phyloP scores from a whole-genome alignment of 2,329 filamentous ascomycete genomes.

The Furcasterigmium sp. region DNA sequence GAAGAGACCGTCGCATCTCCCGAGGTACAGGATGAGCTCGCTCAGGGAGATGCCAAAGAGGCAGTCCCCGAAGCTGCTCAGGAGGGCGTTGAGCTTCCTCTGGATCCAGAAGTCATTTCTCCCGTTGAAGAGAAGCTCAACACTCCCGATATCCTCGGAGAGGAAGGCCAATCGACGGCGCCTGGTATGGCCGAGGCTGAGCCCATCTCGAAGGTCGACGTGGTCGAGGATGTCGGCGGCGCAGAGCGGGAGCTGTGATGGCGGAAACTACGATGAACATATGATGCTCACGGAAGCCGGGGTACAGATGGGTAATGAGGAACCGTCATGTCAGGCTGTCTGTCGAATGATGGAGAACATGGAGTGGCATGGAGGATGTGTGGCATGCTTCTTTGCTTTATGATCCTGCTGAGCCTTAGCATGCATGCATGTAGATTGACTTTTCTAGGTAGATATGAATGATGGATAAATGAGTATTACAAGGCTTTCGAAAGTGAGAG shows the following conservation, averaged over 20 bases:
- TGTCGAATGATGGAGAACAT: neutral
- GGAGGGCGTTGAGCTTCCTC: neutral
- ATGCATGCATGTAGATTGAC: neutral
- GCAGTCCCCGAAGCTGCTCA: too few relatives aligned
- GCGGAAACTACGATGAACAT: neutral
- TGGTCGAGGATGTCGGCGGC: too few relatives aligned
- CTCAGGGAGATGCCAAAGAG: too few relatives aligned
- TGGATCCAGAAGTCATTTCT: neutral
- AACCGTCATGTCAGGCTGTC: neutral
- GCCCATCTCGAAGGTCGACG: too few relatives aligned
- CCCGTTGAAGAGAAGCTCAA: neutral
- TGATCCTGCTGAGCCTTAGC: neutral
- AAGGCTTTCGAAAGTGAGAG: too few relatives aligned
- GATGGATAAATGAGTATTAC: neutral
- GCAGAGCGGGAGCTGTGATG: neutral
- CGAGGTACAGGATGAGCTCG: too few relatives aligned
- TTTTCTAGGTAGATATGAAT: constrained; percentile 2
- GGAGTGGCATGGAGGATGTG: neutral
- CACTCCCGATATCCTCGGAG: too few relatives aligned
- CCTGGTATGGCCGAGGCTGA: too few relatives aligned
- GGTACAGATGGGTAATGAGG: neutral
- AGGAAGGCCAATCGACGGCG: too few relatives aligned
- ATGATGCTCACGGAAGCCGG: neutral
- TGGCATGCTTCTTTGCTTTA: neutral
- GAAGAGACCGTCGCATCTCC: too few relatives aligned